Percentiles rank a stretch among this genome's conserved stretches.
These are phyloP conservation scores for Boletus subparvulus DNA, from an alignment of 768 basidiomycete species.

Conservation along the genomic window DNA sequence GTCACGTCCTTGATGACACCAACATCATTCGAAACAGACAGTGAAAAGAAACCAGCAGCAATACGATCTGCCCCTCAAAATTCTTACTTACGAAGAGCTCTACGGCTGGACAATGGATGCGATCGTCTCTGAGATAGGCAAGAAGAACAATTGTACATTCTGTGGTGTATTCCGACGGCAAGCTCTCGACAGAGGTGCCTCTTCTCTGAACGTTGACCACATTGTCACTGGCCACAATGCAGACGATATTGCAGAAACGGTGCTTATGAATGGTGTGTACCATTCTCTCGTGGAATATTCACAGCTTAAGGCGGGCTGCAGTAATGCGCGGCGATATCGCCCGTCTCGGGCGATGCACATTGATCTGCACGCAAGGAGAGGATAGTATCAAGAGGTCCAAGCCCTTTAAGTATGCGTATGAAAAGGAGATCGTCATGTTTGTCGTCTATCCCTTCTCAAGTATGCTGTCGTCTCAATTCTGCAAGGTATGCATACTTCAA, in stretches of 20 bases:
- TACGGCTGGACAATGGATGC: conserved; percentile 99
- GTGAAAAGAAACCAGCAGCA: conserved; percentile 97
- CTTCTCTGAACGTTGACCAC: conserved; percentile 86
- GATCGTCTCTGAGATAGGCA: conserved; percentile 91
- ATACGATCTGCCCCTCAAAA: conserved; percentile 93
- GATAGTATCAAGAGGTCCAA: conserved; percentile 96
- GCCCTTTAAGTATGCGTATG: conserved; percentile 99
- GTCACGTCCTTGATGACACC: conserved; percentile 2
- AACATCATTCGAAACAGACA: conserved; percentile 54
- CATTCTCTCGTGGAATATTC: neutral
- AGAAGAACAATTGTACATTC: conserved; percentile 99
- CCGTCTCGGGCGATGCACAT: conserved; percentile 87
- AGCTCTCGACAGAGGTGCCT: conserved; percentile 92
- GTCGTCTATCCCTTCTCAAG: conserved; percentile 21
- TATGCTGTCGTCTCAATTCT: conserved; percentile 7
- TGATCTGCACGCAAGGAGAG: conserved; percentile 93
- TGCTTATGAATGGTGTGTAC: conserved; percentile 93
- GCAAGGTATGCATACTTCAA: conserved; percentile 98
- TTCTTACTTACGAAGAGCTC: conserved; percentile 91
- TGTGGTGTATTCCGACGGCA: conserved; percentile 97
- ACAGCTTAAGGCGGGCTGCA: conserved; percentile 32
- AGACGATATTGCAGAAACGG: conserved; percentile 98
- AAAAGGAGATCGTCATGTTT: conserved; percentile 99
- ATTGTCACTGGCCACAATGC: conserved; percentile 99
- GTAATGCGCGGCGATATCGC: conserved; percentile 99